Evolutionary conservation across 768 basidiomycete species (phyloP).

Genomic region (Podaxis sp.): DNA sequence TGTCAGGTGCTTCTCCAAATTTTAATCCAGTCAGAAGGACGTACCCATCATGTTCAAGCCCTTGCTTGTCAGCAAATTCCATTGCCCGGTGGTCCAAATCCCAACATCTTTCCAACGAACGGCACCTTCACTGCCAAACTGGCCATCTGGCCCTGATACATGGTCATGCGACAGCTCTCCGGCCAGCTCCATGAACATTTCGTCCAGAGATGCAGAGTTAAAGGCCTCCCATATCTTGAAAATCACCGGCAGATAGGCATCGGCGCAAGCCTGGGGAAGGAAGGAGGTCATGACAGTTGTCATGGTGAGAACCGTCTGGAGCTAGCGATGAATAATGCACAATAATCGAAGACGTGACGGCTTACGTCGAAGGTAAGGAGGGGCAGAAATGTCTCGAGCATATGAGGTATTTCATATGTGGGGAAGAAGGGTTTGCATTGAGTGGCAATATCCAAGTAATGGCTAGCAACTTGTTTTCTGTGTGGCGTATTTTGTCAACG

Average conservation of each 20-base stretch:
- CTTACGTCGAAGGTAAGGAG: slow-evolving; percentile 67
- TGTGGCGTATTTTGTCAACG: slow-evolving; percentile 47
- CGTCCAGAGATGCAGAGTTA: slow-evolving; percentile 70
- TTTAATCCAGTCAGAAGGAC: slow-evolving; percentile 7
- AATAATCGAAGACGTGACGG: slow-evolving; percentile 3
- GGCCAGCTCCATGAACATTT: slow-evolving; percentile 67
- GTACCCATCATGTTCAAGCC: slow-evolving; percentile 77
- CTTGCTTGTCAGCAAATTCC: slow-evolving; percentile 79
- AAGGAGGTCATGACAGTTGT: slow-evolving; percentile 75
- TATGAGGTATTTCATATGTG: slow-evolving; percentile 56
- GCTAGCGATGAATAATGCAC: not conserved
- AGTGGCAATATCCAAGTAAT: slow-evolving; percentile 61
- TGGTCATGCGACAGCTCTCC: slow-evolving; percentile 72
- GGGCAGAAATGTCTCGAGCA: slow-evolving; percentile 71
- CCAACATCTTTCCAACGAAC: slow-evolving; percentile 80
- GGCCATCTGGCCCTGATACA: slow-evolving; percentile 50
- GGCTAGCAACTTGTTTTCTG: slow-evolving; percentile 54
- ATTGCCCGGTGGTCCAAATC: slow-evolving; percentile 84
- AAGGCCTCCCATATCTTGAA: slow-evolving; percentile 80
- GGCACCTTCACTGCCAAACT: slow-evolving; percentile 48
- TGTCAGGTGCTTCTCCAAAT: not conserved
- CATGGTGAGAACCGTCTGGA: slow-evolving; percentile 64
- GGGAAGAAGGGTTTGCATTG: slow-evolving; percentile 69
- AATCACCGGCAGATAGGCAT: slow-evolving; percentile 65
- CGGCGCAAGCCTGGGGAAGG: slow-evolving; percentile 60